Evolutionary conservation across 1,284 basidiomycete genomes (phyloP).

Genomic region (Uromyces viciae-fabae): DNA sequence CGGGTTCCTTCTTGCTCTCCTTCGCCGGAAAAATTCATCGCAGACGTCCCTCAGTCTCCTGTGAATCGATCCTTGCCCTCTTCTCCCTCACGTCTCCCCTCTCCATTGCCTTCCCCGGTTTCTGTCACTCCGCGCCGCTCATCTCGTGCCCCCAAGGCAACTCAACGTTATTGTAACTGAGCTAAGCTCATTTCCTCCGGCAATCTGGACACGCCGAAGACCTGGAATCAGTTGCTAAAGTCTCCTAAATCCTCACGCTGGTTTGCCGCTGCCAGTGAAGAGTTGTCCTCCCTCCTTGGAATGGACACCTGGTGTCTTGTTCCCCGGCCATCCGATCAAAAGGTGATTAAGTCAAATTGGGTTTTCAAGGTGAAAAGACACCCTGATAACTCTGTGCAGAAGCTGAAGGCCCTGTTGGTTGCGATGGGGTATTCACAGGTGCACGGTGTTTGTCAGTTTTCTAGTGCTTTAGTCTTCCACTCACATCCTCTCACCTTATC

Average conservation of each 20-base stretch:
- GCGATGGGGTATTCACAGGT: slow-evolving; percentile 43
- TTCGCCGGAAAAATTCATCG: too few relatives aligned
- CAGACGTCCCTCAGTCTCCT: too few relatives aligned
- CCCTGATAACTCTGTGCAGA: neutral
- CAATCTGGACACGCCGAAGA: neutral
- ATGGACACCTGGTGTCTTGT: neutral
- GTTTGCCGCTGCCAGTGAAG: neutral
- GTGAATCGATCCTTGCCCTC: too few relatives aligned
- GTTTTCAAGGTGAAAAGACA: neutral
- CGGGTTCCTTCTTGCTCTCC: too few relatives aligned
- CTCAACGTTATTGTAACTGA: too few relatives aligned
- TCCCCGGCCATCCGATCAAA: neutral
- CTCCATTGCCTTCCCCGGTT: too few relatives aligned
- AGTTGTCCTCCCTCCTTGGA: neutral
- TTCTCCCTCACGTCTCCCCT: too few relatives aligned
- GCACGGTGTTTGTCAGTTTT: slow-evolving; percentile 26
- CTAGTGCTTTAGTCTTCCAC: too few relatives aligned
- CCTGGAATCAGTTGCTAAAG: neutral
- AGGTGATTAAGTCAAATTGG: neutral
- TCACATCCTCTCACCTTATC: too few relatives aligned
- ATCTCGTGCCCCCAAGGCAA: too few relatives aligned
- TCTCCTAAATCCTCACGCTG: neutral
- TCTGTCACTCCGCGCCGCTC: too few relatives aligned
- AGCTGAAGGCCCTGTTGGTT: neutral
- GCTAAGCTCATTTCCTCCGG: too few relatives aligned